A percentile compares a stretch with the other conserved stretches of the same genome.
phyloP scores from a whole-genome alignment of 805 yeast species.

The Saccharomyces paradoxus region DNA sequence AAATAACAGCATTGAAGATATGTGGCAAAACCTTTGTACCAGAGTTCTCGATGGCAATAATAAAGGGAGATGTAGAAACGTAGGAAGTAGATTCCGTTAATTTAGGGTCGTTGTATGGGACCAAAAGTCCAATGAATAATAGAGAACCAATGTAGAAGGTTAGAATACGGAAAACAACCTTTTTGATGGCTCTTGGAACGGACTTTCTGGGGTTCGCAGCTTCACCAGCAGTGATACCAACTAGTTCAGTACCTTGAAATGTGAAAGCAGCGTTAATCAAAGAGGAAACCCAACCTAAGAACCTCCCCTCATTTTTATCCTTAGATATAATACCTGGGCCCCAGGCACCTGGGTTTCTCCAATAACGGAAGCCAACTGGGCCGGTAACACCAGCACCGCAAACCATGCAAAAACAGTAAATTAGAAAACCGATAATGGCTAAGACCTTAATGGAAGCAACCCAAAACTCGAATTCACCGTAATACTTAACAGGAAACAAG shows the following conservation, averaged over 20 bases:
- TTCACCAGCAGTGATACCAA: slow-evolving; percentile 72
- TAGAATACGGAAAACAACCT: slow-evolving; percentile 57
- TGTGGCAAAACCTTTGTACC: slow-evolving; percentile 61
- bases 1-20: slow-evolving; percentile 64
- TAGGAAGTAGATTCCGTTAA: slow-evolving; percentile 33
- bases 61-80: slow-evolving; percentile 58
- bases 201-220: slow-evolving; percentile 59
- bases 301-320: slow-evolving; percentile 45
- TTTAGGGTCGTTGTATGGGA: slow-evolving; percentile 58
- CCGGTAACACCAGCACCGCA: slow-evolving; percentile 67
- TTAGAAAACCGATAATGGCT: slow-evolving; percentile 62
- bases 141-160: slow-evolving; percentile 58
- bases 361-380: slow-evolving; percentile 70
- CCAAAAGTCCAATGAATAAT: slow-evolving; percentile 61
- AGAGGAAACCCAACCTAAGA: slow-evolving; percentile 63
- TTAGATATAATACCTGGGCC: slow-evolving; percentile 52
- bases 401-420: slow-evolving; percentile 61
- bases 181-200: slow-evolving; percentile 64
- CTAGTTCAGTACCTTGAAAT: slow-evolving; percentile 70
- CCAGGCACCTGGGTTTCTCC: slow-evolving; percentile 76
- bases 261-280: slow-evolving; percentile 72
- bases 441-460: slow-evolving; percentile 57
- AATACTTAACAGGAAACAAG: slow-evolving; percentile 58
- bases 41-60: slow-evolving; percentile 60
- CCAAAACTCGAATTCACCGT: slow-evolving; percentile 76